Evolutionary conservation across 2,329 filamentous ascomycete genomes (phyloP).

Genomic region (Colletotrichum tanaceti): DNA sequence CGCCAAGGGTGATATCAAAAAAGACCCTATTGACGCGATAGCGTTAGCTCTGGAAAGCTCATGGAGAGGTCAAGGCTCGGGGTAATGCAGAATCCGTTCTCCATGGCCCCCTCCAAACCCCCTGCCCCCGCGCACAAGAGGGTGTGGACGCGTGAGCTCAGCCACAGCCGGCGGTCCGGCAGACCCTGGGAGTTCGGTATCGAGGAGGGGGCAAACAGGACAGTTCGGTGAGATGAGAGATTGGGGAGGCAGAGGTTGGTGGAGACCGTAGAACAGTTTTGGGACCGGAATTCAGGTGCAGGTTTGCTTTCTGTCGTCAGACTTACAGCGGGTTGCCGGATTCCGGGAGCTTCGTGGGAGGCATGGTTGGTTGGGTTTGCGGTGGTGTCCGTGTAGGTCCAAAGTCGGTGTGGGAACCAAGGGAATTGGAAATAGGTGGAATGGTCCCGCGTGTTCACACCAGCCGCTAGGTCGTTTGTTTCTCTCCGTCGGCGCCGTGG

Average conservation of each 20-base stretch:
- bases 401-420: conserved; percentile 2
- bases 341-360: conserved; percentile 59
- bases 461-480: not conserved
- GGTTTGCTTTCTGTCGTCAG: not conserved
- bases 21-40: conserved; percentile 64
- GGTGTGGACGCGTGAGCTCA: conserved; percentile 28
- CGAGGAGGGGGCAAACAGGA: conserved; percentile 4
- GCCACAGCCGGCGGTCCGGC: conserved; percentile 13
- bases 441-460: not conserved
- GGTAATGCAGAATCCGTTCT: not conserved
- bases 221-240: conserved; percentile 10
- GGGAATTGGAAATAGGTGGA: not conserved
- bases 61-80: not conserved
- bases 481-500: conserved; percentile 14
- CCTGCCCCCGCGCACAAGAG: not conserved
- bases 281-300: not conserved
- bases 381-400: conserved; percentile 19
- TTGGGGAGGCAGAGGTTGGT: conserved; percentile 2
- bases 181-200: conserved; percentile 4
- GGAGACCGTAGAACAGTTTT: not conserved
- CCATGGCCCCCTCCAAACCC: not conserved
- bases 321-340: conserved; percentile 62
- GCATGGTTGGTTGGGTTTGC: conserved; percentile 49
- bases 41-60: conserved; percentile 27
- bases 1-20: conserved; percentile 83